Conservation (phyloP, 139 green algal genomes). For the Deuterostichococcus epilithicus region DNA sequence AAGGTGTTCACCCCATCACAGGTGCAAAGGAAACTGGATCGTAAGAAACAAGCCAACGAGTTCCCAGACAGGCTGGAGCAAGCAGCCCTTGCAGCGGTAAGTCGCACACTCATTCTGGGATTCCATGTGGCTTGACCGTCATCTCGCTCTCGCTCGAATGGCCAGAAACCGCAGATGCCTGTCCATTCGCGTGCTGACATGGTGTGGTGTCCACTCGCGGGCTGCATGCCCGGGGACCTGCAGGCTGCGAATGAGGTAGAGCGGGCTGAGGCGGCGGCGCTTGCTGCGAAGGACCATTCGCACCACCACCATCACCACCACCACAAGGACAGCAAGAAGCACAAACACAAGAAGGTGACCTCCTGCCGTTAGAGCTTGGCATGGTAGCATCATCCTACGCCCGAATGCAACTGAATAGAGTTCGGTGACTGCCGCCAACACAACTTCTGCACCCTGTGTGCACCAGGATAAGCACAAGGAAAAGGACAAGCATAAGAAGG, state of each 20-base stretch:
- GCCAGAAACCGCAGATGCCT: too few relatives aligned
- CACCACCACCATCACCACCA: not conserved
- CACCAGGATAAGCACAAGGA: not conserved
- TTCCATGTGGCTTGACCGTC: too few relatives aligned
- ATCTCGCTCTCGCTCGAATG: too few relatives aligned
- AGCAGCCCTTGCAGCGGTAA: not conserved
- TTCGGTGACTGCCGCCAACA: too few relatives aligned
- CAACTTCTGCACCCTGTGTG: too few relatives aligned
- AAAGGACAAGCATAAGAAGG: not conserved
- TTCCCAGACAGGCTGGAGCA: not conserved
- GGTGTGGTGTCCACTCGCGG: not conserved
- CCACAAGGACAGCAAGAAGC: not conserved
- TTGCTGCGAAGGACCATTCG: not conserved
- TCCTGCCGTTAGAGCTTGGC: too few relatives aligned
- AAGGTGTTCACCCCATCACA: not conserved
- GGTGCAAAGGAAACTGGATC: not conserved
- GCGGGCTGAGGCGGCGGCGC: not conserved
- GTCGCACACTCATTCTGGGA: too few relatives aligned
- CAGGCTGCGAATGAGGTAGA: not conserved
- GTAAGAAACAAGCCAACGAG: not conserved
- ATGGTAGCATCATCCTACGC: too few relatives aligned
- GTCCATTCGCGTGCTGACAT: not conserved
- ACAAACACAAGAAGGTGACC: not conserved
- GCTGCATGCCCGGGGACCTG: not conserved
- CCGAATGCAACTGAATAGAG: too few relatives aligned